Conservation (phyloP, 306 rosid genomes). For the Vigna reflexopilosa region DNA sequence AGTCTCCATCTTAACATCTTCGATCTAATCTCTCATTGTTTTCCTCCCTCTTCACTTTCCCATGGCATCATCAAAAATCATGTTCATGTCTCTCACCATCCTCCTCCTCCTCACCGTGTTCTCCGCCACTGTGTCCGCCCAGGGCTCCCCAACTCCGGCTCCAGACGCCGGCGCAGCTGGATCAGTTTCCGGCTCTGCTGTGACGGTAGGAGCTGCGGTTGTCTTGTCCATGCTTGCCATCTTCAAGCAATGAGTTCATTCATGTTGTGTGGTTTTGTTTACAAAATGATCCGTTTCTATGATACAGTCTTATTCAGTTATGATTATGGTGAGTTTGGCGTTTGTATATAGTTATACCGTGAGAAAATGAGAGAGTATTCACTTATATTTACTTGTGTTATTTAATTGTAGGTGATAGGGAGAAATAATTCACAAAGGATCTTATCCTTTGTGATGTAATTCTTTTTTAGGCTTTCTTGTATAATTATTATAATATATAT, state of each 20-base stretch:
- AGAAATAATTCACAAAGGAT: neutral
- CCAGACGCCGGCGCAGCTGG: constrained; percentile 45
- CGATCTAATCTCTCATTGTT: neutral
- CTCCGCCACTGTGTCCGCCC: constrained; percentile 42
- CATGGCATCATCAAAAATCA: constrained; percentile 47
- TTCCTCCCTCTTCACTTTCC: neutral
- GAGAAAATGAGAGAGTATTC: neutral
- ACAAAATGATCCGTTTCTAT: neutral
- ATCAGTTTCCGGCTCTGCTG: constrained; percentile 40
- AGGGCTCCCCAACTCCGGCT: constrained; percentile 41
- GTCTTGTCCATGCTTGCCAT: constrained; percentile 42
- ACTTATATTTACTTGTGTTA: neutral
- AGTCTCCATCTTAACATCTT: neutral
- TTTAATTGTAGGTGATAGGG: neutral
- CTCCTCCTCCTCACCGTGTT: constrained; percentile 32
- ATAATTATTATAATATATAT: neutral
- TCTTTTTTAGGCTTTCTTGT: neutral
- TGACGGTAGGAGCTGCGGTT: constrained; percentile 44
- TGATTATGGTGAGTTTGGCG: neutral
- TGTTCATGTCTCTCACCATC: constrained; percentile 34
- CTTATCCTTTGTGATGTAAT: neutral
- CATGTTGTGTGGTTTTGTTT: neutral
- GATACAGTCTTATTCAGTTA: neutral
- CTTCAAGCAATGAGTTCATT: constrained; percentile 40
- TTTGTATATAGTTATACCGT: constrained; percentile 5